phyloP scores from a whole-genome alignment of 495 filamentous ascomycete genomes.

The Corynascus novoguineensis region DNA sequence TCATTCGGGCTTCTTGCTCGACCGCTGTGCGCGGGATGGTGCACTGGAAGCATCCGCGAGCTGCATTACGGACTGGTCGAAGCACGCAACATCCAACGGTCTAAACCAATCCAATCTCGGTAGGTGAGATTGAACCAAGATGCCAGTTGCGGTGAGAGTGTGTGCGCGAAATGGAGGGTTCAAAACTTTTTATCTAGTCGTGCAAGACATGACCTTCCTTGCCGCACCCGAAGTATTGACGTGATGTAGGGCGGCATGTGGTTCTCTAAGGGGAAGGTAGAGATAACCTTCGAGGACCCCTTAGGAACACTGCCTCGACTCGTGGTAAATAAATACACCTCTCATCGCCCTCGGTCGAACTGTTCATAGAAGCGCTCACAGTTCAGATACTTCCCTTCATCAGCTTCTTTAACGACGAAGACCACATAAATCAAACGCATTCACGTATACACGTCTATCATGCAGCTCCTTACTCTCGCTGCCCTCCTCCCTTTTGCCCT shows the following conservation, averaged over 20 bases:
- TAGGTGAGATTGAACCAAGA: neutral
- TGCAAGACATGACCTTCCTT: conserved; percentile 5
- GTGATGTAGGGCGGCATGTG: neutral
- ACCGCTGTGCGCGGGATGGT: neutral
- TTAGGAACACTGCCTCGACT: neutral
- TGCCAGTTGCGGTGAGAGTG: neutral
- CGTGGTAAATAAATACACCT: conserved; percentile 10
- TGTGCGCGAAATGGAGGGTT: neutral
- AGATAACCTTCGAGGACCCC: neutral
- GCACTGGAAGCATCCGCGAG: neutral
- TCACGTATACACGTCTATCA: too few species aligned
- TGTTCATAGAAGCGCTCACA: neutral
- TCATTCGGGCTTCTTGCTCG: neutral
- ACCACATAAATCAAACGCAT: neutral
- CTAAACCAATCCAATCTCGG: conserved; percentile 5
- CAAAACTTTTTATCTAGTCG: neutral
- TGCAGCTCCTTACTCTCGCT: conserved; percentile 18
- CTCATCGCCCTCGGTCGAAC: neutral
- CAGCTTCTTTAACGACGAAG: neutral
- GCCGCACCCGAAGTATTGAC: neutral
- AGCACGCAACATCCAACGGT: conserved; percentile 7
- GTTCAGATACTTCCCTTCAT: neutral
- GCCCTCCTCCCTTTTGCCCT: conserved; percentile 21
- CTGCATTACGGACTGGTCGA: neutral
- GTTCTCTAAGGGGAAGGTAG: conserved; percentile 9